These are phyloP conservation scores for Wakefieldia striispora DNA, from an alignment of 768 basidiomycete genomes.

Conservation along the genomic window DNA sequence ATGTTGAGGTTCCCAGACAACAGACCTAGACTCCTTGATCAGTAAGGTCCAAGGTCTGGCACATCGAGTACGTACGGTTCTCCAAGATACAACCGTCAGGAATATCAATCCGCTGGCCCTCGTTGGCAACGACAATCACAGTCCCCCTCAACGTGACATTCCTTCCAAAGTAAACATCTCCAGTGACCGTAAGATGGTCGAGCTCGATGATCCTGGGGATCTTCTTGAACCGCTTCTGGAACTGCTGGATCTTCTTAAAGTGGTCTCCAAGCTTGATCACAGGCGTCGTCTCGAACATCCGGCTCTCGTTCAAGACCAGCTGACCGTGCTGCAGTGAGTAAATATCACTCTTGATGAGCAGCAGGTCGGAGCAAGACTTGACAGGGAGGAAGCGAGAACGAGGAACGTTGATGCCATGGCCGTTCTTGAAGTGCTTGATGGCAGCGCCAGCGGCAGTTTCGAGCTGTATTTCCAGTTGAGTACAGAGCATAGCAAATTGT, in stretches of 20 bases:
- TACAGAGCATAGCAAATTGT: not conserved
- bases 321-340: conserved; percentile 70
- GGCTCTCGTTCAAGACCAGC: conserved; percentile 56
- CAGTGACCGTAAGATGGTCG: conserved; percentile 72
- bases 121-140: conserved; percentile 75
- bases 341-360: conserved; percentile 66
- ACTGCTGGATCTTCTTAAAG: conserved; percentile 72
- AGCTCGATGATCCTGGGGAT: conserved; percentile 72
- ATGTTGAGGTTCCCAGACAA: conserved; percentile 75
- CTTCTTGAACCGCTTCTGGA: conserved; percentile 75
- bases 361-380: conserved; percentile 59
- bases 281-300: conserved; percentile 62
- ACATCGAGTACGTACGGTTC: conserved; percentile 45
- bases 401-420: conserved; percentile 72
- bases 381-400: conserved; percentile 70
- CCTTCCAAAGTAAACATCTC: conserved; percentile 66
- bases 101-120: conserved; percentile 71
- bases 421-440: conserved; percentile 67
- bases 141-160: conserved; percentile 64
- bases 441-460: conserved; percentile 77
- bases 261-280: conserved; percentile 77
- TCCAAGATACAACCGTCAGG: conserved; percentile 74
- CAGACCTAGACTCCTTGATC: conserved; percentile 40
- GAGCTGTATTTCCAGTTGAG: conserved; percentile 37
- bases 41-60: conserved; percentile 8